Percentiles rank a stretch among this genome's conserved stretches.
Evolutionary conservation across 768 basidiomycete genomes (phyloP).

Genomic region (Mycena galericulata): DNA sequence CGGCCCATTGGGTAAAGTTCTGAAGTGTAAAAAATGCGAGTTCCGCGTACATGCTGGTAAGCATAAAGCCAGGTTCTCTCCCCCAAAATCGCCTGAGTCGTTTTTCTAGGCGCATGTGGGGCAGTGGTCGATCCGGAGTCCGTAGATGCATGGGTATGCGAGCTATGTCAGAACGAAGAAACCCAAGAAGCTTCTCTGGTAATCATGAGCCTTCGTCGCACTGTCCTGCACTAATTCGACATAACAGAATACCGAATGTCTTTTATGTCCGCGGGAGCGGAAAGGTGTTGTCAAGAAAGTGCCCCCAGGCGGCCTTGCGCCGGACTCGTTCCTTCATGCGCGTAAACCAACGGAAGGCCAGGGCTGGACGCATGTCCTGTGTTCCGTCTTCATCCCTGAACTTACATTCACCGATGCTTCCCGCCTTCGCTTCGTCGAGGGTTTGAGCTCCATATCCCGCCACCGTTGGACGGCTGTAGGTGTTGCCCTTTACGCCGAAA

Average conservation of each 20-base stretch:
- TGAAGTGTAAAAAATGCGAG: conserved; percentile 85
- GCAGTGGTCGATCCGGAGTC: conserved; percentile 71
- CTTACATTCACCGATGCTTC: conserved; percentile 83
- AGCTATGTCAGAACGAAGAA: conserved; percentile 88
- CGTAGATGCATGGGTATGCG: conserved; percentile 86
- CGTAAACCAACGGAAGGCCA: conserved; percentile 94
- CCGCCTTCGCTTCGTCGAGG: conserved; percentile 85
- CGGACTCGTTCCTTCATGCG: conserved; percentile 77
- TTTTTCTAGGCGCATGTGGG: conserved; percentile 70
- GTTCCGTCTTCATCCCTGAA: conserved; percentile 90
- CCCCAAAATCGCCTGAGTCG: neutral
- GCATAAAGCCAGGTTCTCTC: conserved; percentile 30
- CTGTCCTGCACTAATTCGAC: conserved; percentile 5
- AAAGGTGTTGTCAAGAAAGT: conserved; percentile 62
- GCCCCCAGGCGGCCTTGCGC: conserved; percentile 53
- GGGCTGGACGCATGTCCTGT: conserved; percentile 92
- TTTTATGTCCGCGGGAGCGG: conserved; percentile 79
- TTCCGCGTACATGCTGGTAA: conserved; percentile 85
- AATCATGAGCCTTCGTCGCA: conserved; percentile 15
- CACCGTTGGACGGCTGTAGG: conserved; percentile 82
- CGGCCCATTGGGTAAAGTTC: conserved; percentile 81
- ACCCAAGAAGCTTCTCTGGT: conserved; percentile 86
- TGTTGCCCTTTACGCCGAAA: conserved; percentile 26
- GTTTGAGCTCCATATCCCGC: conserved; percentile 77
- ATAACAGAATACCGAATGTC: conserved; percentile 80